Conservation (phyloP, 345 rosid species). For the Eutrema yunnanense region DNA sequence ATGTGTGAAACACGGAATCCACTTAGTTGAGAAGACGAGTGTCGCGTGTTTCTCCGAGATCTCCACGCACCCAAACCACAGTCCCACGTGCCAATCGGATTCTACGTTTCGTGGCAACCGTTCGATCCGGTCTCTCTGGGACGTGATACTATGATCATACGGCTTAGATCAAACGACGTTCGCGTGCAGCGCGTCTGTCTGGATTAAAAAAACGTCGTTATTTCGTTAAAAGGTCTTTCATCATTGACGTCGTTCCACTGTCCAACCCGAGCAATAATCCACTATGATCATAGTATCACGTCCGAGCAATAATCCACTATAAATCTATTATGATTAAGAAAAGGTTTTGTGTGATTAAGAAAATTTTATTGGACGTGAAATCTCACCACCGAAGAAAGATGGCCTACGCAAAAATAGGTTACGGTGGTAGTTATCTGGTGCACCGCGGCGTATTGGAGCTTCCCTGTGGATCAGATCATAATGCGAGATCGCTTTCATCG, state of each 20-base stretch:
- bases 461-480: constrained; percentile 16
- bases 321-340: too few relatives aligned
- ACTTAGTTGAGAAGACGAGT: constrained; percentile 12
- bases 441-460: constrained; percentile 28
- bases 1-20: constrained; percentile 21
- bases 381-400: neutral
- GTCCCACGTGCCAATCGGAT: constrained; percentile 16
- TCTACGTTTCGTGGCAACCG: neutral
- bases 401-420: constrained; percentile 21
- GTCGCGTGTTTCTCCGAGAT: constrained; percentile 20
- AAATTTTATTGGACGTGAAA: neutral
- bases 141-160: neutral
- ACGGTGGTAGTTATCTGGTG: constrained; percentile 26
- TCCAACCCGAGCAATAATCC: neutral
- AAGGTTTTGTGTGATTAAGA: neutral
- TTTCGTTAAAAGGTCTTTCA: constrained; percentile 15
- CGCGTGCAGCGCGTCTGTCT: neutral
- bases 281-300: too few relatives aligned
- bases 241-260: constrained; percentile 4
- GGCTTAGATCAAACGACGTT: neutral
- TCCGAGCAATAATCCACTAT: too few relatives aligned
- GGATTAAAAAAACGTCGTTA: constrained; percentile 4
- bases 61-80: constrained; percentile 13
- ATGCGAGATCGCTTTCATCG: constrained; percentile 8
- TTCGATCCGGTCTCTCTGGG: neutral